A percentile compares a stretch with the other conserved stretches of the same genome.
Evolutionary conservation across 1,284 basidiomycete genomes (phyloP).

Genomic region (Neolentinus lepideus): DNA sequence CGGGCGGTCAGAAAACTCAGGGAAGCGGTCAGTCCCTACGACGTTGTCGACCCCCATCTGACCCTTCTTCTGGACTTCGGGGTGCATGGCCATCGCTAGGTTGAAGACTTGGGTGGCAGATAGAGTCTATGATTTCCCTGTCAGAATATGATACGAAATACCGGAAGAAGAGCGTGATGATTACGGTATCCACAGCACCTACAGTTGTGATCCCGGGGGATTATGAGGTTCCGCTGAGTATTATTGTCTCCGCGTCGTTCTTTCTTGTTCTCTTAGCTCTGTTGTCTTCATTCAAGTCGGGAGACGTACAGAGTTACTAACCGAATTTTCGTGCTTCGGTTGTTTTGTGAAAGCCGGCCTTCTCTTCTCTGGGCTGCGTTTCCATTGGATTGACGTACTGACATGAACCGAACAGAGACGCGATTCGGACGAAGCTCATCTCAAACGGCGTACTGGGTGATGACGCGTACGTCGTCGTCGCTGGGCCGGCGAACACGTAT

Average conservation of each 20-base stretch:
- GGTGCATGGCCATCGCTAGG: slow-evolving; percentile 14
- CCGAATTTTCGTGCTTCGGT: too few relatives aligned
- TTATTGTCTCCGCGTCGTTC: neutral
- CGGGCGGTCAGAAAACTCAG: slow-evolving; percentile 19
- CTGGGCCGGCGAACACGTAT: slow-evolving; percentile 79
- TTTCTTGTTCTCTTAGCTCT: neutral
- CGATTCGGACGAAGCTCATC: slow-evolving; percentile 57
- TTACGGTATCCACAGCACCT: too few relatives aligned
- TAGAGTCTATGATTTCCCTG: slow-evolving; percentile 3
- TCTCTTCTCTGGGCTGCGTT: neutral
- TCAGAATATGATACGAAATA: too few relatives aligned
- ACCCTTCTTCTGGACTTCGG: slow-evolving; percentile 13
- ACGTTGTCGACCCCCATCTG: slow-evolving; percentile 21
- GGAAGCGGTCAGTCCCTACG: slow-evolving; percentile 18
- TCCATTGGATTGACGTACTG: slow-evolving; percentile 1
- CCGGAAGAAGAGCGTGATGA: too few relatives aligned
- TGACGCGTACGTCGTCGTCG: slow-evolving; percentile 67
- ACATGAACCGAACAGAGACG: slow-evolving; percentile 32
- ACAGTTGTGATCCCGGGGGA: neutral
- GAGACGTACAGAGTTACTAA: too few relatives aligned
- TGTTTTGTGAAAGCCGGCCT: too few relatives aligned
- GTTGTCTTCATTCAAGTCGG: too few relatives aligned
- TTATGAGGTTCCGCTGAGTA: neutral
- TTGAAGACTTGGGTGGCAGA: slow-evolving; percentile 11
- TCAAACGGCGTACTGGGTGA: slow-evolving; percentile 53